A percentile compares a stretch with the other conserved stretches of the same genome.
These are phyloP conservation scores for Xerophyta viscosa DNA, from an alignment of 106 monocot species.

Conservation along the genomic window DNA sequence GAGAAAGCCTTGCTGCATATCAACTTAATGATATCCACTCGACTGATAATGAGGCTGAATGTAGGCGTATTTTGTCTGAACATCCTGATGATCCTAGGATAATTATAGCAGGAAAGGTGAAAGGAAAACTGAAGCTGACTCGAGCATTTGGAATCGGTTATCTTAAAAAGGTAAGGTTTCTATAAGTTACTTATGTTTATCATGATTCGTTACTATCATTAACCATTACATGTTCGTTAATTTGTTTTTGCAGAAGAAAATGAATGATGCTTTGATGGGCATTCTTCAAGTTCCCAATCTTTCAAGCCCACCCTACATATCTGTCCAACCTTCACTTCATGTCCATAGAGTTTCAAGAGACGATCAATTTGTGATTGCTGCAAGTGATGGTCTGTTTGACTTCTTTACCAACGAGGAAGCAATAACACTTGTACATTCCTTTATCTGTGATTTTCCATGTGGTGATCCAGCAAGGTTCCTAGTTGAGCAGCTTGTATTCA, in stretches of 20 bases:
- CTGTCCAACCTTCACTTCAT: slow-evolving; percentile 2
- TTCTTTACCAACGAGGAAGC: slow-evolving; percentile 13
- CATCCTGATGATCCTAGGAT: slow-evolving; percentile 17
- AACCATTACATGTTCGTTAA: too few species aligned
- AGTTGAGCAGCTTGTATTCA: slow-evolving; percentile 7
- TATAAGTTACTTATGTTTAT: too few species aligned
- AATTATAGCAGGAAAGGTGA: slow-evolving; percentile 12
- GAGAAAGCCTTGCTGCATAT: not conserved
- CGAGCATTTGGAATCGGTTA: slow-evolving; percentile 24
- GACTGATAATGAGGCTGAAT: slow-evolving; percentile 15
- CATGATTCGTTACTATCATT: too few species aligned
- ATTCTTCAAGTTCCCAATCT: slow-evolving; percentile 13
- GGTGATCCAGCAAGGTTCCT: slow-evolving; percentile 12
- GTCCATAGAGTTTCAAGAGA: slow-evolving; percentile 8
- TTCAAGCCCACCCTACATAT: slow-evolving; percentile 14
- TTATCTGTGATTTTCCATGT: not conserved
- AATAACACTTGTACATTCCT: slow-evolving; percentile 3
- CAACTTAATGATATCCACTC: slow-evolving; percentile 9
- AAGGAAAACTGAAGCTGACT: slow-evolving; percentile 15
- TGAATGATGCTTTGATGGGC: slow-evolving; percentile 15
- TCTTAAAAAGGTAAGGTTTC: slow-evolving; percentile 13
- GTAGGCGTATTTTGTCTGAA: not conserved
- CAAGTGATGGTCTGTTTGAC: slow-evolving; percentile 19
- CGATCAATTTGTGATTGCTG: slow-evolving; percentile 11
- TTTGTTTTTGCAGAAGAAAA: slow-evolving; percentile 6